Conservation (phyloP, 2,329 filamentous ascomycete genomes). For the Talaromyces piceae region DNA sequence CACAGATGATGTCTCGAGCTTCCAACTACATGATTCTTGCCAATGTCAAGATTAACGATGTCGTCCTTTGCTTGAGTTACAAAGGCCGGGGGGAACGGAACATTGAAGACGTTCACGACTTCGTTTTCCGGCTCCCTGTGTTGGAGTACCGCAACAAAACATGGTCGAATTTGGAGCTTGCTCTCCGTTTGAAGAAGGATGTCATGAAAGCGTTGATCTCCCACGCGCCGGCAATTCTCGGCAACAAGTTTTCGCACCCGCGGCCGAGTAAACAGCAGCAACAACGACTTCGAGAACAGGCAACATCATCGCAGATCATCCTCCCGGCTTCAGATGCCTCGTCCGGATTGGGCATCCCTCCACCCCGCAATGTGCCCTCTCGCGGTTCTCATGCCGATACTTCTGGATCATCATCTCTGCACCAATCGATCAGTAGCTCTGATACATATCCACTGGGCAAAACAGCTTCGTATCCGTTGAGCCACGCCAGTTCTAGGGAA, state of each 20-base stretch:
- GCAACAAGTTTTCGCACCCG: constrained; percentile 92
- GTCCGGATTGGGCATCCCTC: constrained; percentile 18
- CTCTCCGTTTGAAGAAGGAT: constrained; percentile 85
- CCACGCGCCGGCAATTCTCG: constrained; percentile 91
- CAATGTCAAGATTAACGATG: constrained; percentile 88
- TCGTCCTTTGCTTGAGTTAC: constrained; percentile 92
- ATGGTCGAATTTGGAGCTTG: constrained; percentile 95
- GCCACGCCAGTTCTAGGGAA: constrained; percentile 16
- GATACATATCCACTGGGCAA: constrained; percentile 29
- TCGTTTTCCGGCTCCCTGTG: constrained; percentile 90
- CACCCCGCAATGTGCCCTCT: constrained; percentile 27
- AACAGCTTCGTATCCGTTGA: constrained; percentile 29
- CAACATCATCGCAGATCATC: constrained; percentile 62
- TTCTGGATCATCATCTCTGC: constrained; percentile 23
- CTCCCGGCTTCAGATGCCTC: constrained; percentile 38
- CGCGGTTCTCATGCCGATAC: constrained; percentile 19
- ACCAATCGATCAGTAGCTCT: constrained; percentile 27
- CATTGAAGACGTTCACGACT: constrained; percentile 92
- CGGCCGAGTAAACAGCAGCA: constrained; percentile 73
- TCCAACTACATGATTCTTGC: constrained; percentile 97
- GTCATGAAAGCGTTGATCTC: constrained; percentile 90
- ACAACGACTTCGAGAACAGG: constrained; percentile 71
- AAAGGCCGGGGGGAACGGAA: constrained; percentile 95
- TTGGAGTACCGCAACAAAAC: constrained; percentile 98
- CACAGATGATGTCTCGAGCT: constrained; percentile 91